A percentile compares a stretch with the other conserved stretches of the same genome.
These are phyloP conservation scores for Vitis cinerea DNA, from an alignment of 164 flowering plant genomes.

Conservation along the genomic window DNA sequence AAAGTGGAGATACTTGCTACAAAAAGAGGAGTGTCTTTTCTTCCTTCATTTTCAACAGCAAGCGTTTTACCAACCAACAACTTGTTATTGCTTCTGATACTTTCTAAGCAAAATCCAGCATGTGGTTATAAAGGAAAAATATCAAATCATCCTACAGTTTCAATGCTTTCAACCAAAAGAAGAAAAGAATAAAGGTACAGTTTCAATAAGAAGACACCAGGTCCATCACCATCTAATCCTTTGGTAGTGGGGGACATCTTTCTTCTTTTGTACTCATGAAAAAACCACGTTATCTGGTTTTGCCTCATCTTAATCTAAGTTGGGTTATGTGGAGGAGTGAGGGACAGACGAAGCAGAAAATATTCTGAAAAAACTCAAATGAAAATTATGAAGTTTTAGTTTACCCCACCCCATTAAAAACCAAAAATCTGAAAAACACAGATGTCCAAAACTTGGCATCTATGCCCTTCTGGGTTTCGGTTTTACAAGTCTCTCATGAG, in stretches of 20 bases:
- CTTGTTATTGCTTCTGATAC: background rate
- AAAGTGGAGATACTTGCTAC: too few species aligned
- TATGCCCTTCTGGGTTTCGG: too few species aligned
- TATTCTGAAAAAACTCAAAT: background rate
- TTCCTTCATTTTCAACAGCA: constrained; percentile 3
- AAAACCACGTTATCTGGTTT: background rate
- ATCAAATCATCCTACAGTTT: constrained; percentile 1
- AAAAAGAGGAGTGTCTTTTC: background rate
- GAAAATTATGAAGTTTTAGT: too few species aligned
- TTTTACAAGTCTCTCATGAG: too few species aligned
- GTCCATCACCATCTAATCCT: constrained; percentile 6
- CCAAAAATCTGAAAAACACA: background rate
- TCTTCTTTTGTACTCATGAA: background rate
- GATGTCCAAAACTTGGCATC: too few species aligned
- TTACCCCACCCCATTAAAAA: background rate
- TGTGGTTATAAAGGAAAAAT: background rate
- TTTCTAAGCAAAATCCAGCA: background rate
- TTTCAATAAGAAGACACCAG: constrained; percentile 2
- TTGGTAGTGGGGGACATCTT: constrained; percentile 24
- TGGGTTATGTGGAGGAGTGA: background rate
- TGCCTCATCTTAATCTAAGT: background rate
- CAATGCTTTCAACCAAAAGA: too few species aligned
- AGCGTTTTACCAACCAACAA: constrained; percentile 16
- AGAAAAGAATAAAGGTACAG: background rate
- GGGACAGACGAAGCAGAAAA: background rate